A percentile compares a stretch with the other conserved stretches of the same genome.
These are phyloP conservation scores for Aspergillus sclerotiicarbonarius DNA, from an alignment of 495 filamentous ascomycete species.

Conservation along the genomic window DNA sequence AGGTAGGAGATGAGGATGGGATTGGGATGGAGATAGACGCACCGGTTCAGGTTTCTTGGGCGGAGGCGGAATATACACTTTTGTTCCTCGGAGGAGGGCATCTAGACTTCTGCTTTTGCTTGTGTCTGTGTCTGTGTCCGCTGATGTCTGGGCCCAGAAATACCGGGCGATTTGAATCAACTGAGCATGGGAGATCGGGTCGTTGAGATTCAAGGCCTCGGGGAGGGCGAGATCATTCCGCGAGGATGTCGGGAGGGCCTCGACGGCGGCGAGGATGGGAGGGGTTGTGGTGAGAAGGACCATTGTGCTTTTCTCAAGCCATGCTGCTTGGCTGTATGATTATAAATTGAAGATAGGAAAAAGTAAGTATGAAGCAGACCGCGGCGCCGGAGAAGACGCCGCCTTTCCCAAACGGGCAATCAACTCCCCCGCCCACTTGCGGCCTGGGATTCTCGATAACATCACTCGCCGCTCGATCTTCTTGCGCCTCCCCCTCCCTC, in stretches of 20 bases:
- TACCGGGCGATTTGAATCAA: slow-evolving; percentile 64
- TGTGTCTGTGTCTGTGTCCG: not conserved
- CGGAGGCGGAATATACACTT: slow-evolving; percentile 72
- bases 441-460: not conserved
- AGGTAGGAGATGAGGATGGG: slow-evolving; percentile 9
- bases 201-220: slow-evolving; percentile 48
- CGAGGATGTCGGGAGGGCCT: slow-evolving; percentile 34
- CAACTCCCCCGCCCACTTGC: slow-evolving; percentile 24
- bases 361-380: not conserved
- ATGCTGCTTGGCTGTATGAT: too few relatives aligned
- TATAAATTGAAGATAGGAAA: not conserved
- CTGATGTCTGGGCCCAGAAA: slow-evolving; percentile 31
- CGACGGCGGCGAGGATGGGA: slow-evolving; percentile 63
- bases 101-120: slow-evolving; percentile 49
- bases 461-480: slow-evolving; percentile 15
- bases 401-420: slow-evolving; percentile 24
- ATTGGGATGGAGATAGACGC: slow-evolving; percentile 29
- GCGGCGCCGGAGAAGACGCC: not conserved
- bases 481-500: slow-evolving; percentile 3
- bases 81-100: slow-evolving; percentile 65
- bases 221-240: slow-evolving; percentile 36
- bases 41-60: slow-evolving; percentile 78
- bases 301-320: slow-evolving; percentile 46
- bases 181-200: slow-evolving; percentile 77
- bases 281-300: slow-evolving; percentile 74